Evolutionary conservation across 495 filamentous ascomycete species (phyloP), one percentile per base, ranked within the genome.

Genomic region (Chaetomium cochliodes): DNA sequence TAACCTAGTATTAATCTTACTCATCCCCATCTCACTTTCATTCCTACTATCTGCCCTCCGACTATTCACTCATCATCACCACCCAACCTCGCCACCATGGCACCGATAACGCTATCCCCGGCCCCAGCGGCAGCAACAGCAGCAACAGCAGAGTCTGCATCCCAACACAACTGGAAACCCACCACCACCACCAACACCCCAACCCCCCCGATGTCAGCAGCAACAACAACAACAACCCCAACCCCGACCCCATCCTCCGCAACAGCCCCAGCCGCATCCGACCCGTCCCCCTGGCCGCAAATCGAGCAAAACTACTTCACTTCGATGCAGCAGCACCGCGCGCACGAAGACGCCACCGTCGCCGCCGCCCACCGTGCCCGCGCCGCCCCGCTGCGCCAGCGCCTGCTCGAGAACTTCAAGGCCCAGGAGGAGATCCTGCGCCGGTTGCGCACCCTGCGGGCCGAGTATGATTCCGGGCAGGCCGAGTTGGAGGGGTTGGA

Each of bases 241-340:
- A 18, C 41, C 16, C 9, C 1, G 2, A 18, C 46, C 18, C 46
- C 46, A 50, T 1, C 46, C 18, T n/a, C 46, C 2, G 46, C 20
- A 20, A n/a, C 52, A 39, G 41, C 26, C 25, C 12, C 61, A 33
- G 18, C 37, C 16, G 46, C 54, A 33, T 28, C 12, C 1, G 28
- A 39, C 16, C 25, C 56, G 13, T 13, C 44, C n/a, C 46, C 62
- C 11, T 76, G 72, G 73, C 65, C 70, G 22, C 58, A 69, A 18
- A 72, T 76, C 26, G 66, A 75, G 60, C 53, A 56, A 51, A 72
- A 75, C 20, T 75, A 70, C 52, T 74, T 67, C 69, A 26, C 42
- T 0, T 65, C 64, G 18, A 68, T 67, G 52, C 52, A 37, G 22
- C 44, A 16, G 12, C 22, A 26, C n/a, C 69, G 67, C 4, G 69